phyloP scores from a whole-genome alignment of 2,329 filamentous ascomycete species.

The Microdochium bolleyi region DNA sequence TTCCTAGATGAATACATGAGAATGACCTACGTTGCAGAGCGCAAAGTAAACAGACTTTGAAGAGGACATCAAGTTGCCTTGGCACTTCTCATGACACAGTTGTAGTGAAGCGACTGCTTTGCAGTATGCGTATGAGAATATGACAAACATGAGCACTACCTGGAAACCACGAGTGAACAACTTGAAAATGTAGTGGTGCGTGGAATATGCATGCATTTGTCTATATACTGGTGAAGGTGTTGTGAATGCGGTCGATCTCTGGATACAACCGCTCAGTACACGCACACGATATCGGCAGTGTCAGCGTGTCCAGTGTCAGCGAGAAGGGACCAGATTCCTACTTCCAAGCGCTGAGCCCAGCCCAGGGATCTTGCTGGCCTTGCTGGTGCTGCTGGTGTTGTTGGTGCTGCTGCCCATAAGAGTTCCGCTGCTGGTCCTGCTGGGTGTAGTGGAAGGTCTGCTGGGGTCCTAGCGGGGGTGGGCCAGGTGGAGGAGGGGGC shows the following conservation, averaged over 20 bases:
- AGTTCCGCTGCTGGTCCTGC: conserved; percentile 15
- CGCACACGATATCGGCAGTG: no score
- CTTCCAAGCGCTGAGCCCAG: conserved; percentile 17
- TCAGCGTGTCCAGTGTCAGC: neutral
- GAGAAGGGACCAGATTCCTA: neutral
- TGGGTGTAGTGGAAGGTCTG: conserved; percentile 49
- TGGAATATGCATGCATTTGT: no score
- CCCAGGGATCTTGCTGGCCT: conserved; percentile 24
- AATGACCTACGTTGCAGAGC: neutral
- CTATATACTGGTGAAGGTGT: no score
- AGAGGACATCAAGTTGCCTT: neutral
- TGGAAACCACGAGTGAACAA: no score
- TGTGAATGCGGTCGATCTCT: no score
- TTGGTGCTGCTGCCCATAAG: conserved; percentile 12
- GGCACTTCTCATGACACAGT: neutral
- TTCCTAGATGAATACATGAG: neutral
- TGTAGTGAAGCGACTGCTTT: no score
- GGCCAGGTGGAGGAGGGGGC: conserved; percentile 55
- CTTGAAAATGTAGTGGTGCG: no score
- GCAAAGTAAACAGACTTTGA: no score
- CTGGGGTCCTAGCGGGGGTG: conserved; percentile 53
- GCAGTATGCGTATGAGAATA: no score
- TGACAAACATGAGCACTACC: no score
- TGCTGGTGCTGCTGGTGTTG: conserved; percentile 16
- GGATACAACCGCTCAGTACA: no score